A percentile compares a stretch with the other conserved stretches of the same genome.
These are phyloP conservation scores for Vitis rotundifolia DNA, from an alignment of 164 flowering plant genomes.

Conservation along the genomic window DNA sequence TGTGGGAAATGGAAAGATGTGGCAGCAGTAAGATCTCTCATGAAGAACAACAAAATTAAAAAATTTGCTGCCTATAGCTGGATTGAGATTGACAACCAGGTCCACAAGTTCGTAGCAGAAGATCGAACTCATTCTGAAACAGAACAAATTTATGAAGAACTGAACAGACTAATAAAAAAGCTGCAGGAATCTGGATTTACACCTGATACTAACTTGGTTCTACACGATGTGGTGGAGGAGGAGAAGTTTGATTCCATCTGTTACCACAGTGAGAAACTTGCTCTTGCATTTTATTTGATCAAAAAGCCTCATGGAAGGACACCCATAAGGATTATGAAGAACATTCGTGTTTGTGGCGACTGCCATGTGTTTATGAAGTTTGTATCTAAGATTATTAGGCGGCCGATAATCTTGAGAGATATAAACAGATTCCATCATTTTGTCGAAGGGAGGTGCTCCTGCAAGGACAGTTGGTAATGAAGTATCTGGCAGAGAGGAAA, in stretches of 20 bases:
- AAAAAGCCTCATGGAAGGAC: slow-evolving; percentile 32
- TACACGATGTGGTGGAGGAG: slow-evolving; percentile 51
- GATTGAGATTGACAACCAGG: slow-evolving; percentile 42
- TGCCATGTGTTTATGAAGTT: slow-evolving; percentile 63
- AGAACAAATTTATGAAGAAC: slow-evolving; percentile 35
- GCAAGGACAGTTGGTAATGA: slow-evolving; percentile 56
- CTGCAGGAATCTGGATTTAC: slow-evolving; percentile 39
- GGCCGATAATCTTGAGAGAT: slow-evolving; percentile 49
- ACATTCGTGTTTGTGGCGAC: slow-evolving; percentile 58
- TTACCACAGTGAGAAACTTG: slow-evolving; percentile 65
- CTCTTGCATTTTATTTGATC: slow-evolving; percentile 51
- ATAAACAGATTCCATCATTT: slow-evolving; percentile 44
- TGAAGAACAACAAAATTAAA: slow-evolving; percentile 45
- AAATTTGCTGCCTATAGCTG: slow-evolving; percentile 62
- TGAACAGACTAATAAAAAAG: slow-evolving; percentile 30
- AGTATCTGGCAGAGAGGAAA: neutral
- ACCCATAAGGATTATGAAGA: slow-evolving; percentile 58
- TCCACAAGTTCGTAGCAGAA: slow-evolving; percentile 52
- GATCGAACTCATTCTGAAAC: slow-evolving; percentile 53
- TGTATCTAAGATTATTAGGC: slow-evolving; percentile 34
- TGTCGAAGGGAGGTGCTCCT: slow-evolving; percentile 48
- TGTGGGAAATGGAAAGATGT: slow-evolving; percentile 52
- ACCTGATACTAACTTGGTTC: slow-evolving; percentile 36
- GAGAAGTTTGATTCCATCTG: slow-evolving; percentile 46
- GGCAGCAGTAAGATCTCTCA: slow-evolving; percentile 46